Conservation (phyloP, 345 rosid species). For the Triadica sebifera region DNA sequence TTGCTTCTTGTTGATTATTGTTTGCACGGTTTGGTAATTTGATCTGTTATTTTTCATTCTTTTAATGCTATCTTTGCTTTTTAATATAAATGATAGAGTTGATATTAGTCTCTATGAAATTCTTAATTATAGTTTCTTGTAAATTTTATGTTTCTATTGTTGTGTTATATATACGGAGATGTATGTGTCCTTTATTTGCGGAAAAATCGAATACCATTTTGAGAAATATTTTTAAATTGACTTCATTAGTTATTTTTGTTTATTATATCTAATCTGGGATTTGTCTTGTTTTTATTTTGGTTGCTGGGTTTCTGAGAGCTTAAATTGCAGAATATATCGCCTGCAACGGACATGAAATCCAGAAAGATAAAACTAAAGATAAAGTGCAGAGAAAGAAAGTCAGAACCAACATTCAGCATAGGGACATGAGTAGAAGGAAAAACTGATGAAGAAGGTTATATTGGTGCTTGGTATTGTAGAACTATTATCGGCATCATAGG, state of each 20-base stretch:
- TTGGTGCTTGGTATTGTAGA: slow-evolving; percentile 23
- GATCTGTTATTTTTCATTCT: background rate
- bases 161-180: background rate
- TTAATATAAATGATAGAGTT: background rate
- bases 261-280: background rate
- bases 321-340: slow-evolving; percentile 21
- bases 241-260: background rate
- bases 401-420: slow-evolving; percentile 18
- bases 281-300: background rate
- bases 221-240: background rate
- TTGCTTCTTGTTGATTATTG: background rate
- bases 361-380: slow-evolving; percentile 30
- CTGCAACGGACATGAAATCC: slow-evolving; percentile 18
- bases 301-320: slow-evolving; percentile 2
- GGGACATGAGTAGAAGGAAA: slow-evolving; percentile 17
- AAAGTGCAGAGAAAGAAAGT: slow-evolving; percentile 10
- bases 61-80: background rate
- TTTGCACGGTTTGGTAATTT: background rate
- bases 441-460: slow-evolving; percentile 26
- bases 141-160: background rate
- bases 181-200: background rate
- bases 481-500: slow-evolving; percentile 13
- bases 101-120: no score
- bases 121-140: background rate
- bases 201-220: background rate